These are phyloP conservation scores for Blastosporella zonata DNA, from an alignment of 1,284 basidiomycete species.

Conservation along the genomic window DNA sequence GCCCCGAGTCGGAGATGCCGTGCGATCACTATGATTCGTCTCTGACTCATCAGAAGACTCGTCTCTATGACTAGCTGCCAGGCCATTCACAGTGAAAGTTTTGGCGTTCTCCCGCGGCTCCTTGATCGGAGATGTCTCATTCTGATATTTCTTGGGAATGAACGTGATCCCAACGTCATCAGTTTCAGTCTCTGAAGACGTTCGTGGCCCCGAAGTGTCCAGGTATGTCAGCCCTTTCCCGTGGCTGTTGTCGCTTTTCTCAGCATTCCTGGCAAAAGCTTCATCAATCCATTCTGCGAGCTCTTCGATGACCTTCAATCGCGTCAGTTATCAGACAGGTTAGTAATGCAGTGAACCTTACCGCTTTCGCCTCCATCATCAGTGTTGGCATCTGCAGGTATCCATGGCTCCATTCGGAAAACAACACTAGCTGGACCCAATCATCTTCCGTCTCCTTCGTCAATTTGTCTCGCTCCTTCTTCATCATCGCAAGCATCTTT, in stretches of 20 bases:
- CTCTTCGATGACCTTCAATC: conserved; percentile 66
- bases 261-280: conserved; percentile 47
- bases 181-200: conserved; percentile 52
- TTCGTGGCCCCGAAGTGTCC: neutral
- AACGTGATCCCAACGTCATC: conserved; percentile 71
- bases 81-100: conserved; percentile 1
- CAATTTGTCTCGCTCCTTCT: conserved; percentile 55
- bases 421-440: conserved; percentile 92
- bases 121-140: conserved; percentile 3
- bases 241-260: conserved; percentile 1
- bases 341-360: conserved; percentile 21
- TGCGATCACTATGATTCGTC: conserved; percentile 8
- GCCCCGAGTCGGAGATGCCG: conserved; percentile 8
- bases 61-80: conserved; percentile 2
- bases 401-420: conserved; percentile 90
- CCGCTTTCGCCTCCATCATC: conserved; percentile 80
- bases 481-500: conserved; percentile 40
- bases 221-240: neutral
- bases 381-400: conserved; percentile 92
- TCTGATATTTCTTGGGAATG: conserved; percentile 53
- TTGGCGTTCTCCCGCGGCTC: conserved; percentile 5
- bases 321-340: neutral
- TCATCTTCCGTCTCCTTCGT: conserved; percentile 81
- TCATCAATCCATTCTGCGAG: conserved; percentile 92
- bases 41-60: conserved; percentile 13